Conservation (phyloP, 805 yeast species). For the Wickerhamiella sorbophila region DNA sequence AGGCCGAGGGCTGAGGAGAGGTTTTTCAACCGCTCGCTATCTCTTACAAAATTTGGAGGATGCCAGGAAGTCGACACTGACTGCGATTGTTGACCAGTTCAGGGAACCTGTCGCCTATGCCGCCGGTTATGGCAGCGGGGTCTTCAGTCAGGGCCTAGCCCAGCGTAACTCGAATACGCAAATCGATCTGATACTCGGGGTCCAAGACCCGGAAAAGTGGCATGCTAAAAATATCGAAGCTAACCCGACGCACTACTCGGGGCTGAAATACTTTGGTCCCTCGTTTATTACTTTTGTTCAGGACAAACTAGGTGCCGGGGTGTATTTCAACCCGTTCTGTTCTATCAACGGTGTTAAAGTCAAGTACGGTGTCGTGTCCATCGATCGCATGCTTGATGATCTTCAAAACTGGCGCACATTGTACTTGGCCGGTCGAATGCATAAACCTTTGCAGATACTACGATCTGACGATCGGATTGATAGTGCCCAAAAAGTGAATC, state of each 20-base stretch:
- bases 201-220: slow-evolving; percentile 59
- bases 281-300: slow-evolving; percentile 43
- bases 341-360: slow-evolving; percentile 43
- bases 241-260: slow-evolving; percentile 66
- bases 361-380: slow-evolving; percentile 78
- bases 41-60: background rate
- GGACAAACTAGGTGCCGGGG: slow-evolving; percentile 62
- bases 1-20: no score
- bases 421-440: slow-evolving; percentile 84
- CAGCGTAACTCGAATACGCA: slow-evolving; percentile 36
- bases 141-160: slow-evolving; percentile 55
- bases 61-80: slow-evolving; percentile 21
- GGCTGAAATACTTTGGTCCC: slow-evolving; percentile 45
- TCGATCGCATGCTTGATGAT: slow-evolving; percentile 47
- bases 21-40: background rate
- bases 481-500: slow-evolving; percentile 36
- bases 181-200: slow-evolving; percentile 75
- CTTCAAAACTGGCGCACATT: slow-evolving; percentile 72
- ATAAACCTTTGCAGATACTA: slow-evolving; percentile 76
- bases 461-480: slow-evolving; percentile 24
- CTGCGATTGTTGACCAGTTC: slow-evolving; percentile 40
- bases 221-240: slow-evolving; percentile 57
- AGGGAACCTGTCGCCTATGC: slow-evolving; percentile 63
- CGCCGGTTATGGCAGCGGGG: slow-evolving; percentile 93
- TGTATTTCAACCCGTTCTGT: slow-evolving; percentile 86